These are phyloP conservation scores for Suhomyces tanzawaensis DNA, from an alignment of 805 yeast genomes.

Conservation along the genomic window DNA sequence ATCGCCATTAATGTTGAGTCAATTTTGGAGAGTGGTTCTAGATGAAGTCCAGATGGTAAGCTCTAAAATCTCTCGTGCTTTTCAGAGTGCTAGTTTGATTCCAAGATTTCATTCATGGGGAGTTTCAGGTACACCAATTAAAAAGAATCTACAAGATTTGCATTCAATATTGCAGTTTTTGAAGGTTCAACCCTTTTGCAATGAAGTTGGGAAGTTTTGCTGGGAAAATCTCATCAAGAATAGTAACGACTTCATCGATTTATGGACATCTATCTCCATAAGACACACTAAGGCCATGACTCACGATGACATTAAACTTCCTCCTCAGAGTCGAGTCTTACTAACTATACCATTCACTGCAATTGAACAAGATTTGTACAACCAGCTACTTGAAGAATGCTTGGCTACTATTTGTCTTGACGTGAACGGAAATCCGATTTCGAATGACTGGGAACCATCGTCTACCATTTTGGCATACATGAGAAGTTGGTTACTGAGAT, in stretches of 20 bases:
- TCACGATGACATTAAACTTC: slow-evolving; percentile 68
- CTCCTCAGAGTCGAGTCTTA: slow-evolving; percentile 71
- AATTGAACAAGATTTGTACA: slow-evolving; percentile 82
- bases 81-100: slow-evolving; percentile 73
- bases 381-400: slow-evolving; percentile 60
- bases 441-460: slow-evolving; percentile 49
- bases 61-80: slow-evolving; percentile 67
- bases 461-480: slow-evolving; percentile 42
- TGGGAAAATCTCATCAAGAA: slow-evolving; percentile 36
- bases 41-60: slow-evolving; percentile 97
- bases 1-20: slow-evolving; percentile 77
- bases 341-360: slow-evolving; percentile 74
- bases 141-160: slow-evolving; percentile 62
- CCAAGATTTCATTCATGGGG: slow-evolving; percentile 95
- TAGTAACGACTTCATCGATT: slow-evolving; percentile 27
- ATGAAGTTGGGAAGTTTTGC: slow-evolving; percentile 34
- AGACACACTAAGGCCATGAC: slow-evolving; percentile 88
- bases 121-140: slow-evolving; percentile 92
- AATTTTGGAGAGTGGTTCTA: slow-evolving; percentile 85
- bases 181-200: slow-evolving; percentile 62
- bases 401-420: slow-evolving; percentile 53
- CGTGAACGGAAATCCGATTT: slow-evolving; percentile 49
- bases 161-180: slow-evolving; percentile 69
- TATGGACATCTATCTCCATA: slow-evolving; percentile 57
- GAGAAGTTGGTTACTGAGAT: slow-evolving; percentile 64